phyloP scores from a whole-genome alignment of 768 basidiomycete species.

The Agrocybe pediades region DNA sequence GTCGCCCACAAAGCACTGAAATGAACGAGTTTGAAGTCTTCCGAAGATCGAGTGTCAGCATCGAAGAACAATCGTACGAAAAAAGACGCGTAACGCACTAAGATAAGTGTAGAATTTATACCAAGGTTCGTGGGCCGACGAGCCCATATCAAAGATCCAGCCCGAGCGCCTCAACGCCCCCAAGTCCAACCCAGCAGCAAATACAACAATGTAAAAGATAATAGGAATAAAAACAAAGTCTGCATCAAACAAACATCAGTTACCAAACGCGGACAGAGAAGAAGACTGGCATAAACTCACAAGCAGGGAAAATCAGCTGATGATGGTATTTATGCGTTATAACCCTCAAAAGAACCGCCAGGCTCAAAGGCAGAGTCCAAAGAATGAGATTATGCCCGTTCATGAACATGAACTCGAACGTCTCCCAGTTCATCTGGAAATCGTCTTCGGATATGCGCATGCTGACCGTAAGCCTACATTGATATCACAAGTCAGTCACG shows the following conservation, averaged over 20 bases:
- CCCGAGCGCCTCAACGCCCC: constrained; percentile 59
- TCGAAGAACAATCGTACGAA: background rate
- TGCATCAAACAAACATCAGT: constrained; percentile 24
- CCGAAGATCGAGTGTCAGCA: constrained; percentile 54
- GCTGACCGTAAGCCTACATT: constrained; percentile 74
- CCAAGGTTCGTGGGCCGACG: constrained; percentile 53
- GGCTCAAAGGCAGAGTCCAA: constrained; percentile 77
- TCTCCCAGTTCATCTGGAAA: constrained; percentile 65
- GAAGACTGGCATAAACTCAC: constrained; percentile 32
- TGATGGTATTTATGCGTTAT: constrained; percentile 83
- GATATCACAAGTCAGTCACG: background rate
- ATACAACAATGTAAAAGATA: constrained; percentile 82
- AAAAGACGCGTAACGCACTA: constrained; percentile 45
- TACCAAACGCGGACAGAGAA: background rate
- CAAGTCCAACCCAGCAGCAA: constrained; percentile 62
- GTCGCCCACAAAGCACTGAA: constrained; percentile 77
- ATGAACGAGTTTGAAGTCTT: constrained; percentile 38
- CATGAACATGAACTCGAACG: constrained; percentile 69
- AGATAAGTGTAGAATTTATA: constrained; percentile 85
- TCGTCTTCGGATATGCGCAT: constrained; percentile 81
- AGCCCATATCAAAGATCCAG: constrained; percentile 84
- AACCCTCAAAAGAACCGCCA: constrained; percentile 77
- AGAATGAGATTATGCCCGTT: constrained; percentile 62
- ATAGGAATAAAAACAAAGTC: constrained; percentile 82
- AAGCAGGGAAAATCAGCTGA: constrained; percentile 89